These are phyloP conservation scores for Quercus variabilis DNA, from an alignment of 306 rosid species.

Conservation along the genomic window DNA sequence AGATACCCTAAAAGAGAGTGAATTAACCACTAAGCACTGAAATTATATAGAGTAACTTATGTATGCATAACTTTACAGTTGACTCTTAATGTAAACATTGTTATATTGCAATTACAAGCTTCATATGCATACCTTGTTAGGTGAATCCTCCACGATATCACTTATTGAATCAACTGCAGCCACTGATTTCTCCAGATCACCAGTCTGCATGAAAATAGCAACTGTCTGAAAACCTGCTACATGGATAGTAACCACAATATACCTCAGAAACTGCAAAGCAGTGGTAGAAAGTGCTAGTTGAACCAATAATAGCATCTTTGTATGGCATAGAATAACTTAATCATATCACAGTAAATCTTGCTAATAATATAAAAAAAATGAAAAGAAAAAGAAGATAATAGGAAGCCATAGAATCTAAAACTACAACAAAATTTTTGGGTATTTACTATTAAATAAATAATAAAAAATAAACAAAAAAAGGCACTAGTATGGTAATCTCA, in stretches of 20 bases:
- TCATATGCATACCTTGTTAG: constrained; percentile 64
- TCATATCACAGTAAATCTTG: constrained; percentile 10
- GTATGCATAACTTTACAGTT: not conserved
- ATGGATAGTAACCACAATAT: constrained; percentile 82
- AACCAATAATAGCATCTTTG: constrained; percentile 27
- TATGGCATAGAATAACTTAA: constrained; percentile 14
- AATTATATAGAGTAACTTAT: not conserved
- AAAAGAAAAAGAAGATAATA: constrained; percentile 4
- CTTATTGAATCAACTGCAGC: constrained; percentile 54
- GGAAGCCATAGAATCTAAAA: not conserved
- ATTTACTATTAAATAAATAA: not conserved
- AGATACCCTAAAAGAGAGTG: not conserved
- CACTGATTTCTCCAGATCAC: constrained; percentile 55
- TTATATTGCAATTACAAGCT: constrained; percentile 8
- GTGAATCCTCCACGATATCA: constrained; percentile 75
- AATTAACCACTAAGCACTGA: not conserved
- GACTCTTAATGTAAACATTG: not conserved
- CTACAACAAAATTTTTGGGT: not conserved
- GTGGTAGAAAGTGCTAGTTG: constrained; percentile 32
- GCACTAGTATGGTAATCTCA: not conserved
- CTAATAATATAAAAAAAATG: constrained; percentile 1
- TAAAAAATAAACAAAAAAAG: not conserved
- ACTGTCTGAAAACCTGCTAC: constrained; percentile 99
- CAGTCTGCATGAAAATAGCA: constrained; percentile 99
- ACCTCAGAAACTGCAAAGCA: constrained; percentile 75